These are phyloP conservation scores for Annulohypoxylon maeteangense DNA, from an alignment of 495 filamentous ascomycete species.

Conservation along the genomic window DNA sequence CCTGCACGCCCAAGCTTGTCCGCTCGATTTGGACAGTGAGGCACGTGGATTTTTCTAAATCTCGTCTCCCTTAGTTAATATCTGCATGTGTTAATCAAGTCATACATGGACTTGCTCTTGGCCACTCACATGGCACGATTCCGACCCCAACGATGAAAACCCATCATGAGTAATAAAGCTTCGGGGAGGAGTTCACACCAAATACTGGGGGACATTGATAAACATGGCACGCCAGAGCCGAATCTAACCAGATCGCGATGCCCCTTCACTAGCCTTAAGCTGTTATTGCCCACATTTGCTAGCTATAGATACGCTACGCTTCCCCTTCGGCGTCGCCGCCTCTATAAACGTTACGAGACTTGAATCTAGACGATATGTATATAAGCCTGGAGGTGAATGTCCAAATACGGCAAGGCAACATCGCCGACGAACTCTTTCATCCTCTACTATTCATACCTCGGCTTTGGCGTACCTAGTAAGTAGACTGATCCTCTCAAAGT, in stretches of 20 bases:
- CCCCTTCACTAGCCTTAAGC: constrained; percentile 1
- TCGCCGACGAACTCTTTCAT: not conserved
- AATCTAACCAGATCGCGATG: constrained; percentile 31
- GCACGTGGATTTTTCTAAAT: constrained; percentile 36
- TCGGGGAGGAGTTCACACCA: constrained; percentile 38
- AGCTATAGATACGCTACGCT: constrained; percentile 2
- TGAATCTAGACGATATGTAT: constrained; percentile 24
- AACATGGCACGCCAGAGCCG: constrained; percentile 31
- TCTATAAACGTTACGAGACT: constrained; percentile 20
- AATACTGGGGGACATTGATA: constrained; percentile 20
- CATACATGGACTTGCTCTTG: constrained; percentile 17
- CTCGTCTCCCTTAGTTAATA: constrained; percentile 38
- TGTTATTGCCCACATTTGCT: not conserved
- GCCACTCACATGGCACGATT: constrained; percentile 31
- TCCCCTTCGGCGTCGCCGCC: constrained; percentile 13
- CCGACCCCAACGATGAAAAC: constrained; percentile 25
- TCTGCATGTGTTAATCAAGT: constrained; percentile 30
- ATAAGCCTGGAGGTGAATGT: constrained; percentile 22
- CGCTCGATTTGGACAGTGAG: constrained; percentile 34
- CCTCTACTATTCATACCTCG: not conserved
- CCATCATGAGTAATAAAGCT: constrained; percentile 32
- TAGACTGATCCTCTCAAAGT: constrained; percentile 21
- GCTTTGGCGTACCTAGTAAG: too few species aligned
- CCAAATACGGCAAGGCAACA: constrained; percentile 9
- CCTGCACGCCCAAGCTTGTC: constrained; percentile 16